phyloP scores from a whole-genome alignment of 306 rosid species.

The Echinosophora koreensis region DNA sequence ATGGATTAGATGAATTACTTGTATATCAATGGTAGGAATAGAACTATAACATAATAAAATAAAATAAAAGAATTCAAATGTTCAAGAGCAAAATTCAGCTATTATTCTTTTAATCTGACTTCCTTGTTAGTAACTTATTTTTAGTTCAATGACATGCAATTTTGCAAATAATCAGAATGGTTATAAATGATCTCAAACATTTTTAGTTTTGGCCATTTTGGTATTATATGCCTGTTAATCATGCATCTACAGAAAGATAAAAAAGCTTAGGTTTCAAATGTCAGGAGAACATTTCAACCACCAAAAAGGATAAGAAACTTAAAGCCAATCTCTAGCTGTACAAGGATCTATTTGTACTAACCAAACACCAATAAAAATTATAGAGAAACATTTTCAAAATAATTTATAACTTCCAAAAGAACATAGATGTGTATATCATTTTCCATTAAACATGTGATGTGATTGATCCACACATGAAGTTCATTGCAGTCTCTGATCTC shows the following conservation, averaged over 20 bases:
- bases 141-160: background rate
- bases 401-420: background rate
- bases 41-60: background rate
- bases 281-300: conserved; percentile 3
- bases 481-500: background rate
- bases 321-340: background rate
- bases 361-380: background rate
- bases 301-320: background rate
- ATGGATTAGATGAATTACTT: background rate
- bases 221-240: background rate
- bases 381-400: background rate
- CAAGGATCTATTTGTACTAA: background rate
- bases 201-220: background rate
- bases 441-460: conserved; percentile 12
- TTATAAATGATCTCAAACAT: background rate
- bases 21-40: background rate
- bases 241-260: background rate
- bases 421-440: background rate
- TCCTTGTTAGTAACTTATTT: background rate
- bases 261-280: background rate
- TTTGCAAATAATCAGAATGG: background rate
- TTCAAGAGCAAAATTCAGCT: background rate
- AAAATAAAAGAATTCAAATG: background rate
- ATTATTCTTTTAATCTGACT: background rate
- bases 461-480: background rate